Evolutionary conservation across 805 yeast species (phyloP).

Genomic region (Torulaspora franciscae): DNA sequence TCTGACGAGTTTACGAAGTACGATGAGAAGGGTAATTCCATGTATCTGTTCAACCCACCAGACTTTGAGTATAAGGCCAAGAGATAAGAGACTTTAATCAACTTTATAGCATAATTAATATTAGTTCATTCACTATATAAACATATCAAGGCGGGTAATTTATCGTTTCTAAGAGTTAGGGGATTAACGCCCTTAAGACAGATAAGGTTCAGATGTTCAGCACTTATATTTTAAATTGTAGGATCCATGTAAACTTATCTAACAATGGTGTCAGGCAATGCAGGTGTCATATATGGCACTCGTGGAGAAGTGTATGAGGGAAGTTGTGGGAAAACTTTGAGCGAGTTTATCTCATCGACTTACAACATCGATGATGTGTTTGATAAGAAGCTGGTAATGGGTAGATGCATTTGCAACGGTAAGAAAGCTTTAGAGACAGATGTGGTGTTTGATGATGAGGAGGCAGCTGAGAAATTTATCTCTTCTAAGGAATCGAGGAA

Average conservation of each 20-base stretch:
- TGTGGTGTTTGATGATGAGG: constrained; percentile 9
- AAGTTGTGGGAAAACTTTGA: constrained; percentile 2
- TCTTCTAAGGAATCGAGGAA: constrained; percentile 11
- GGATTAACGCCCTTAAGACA: not conserved
- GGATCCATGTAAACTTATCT: not conserved
- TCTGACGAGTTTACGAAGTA: constrained; percentile 53
- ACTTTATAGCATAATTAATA: not conserved
- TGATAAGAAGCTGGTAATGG: constrained; percentile 13
- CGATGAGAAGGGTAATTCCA: constrained; percentile 52
- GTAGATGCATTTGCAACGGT: constrained; percentile 18
- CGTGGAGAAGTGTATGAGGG: constrained; percentile 15
- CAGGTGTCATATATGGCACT: constrained; percentile 14
- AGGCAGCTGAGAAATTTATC: constrained; percentile 10
- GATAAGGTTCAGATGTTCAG: too few relatives aligned
- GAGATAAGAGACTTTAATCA: constrained; percentile 8
- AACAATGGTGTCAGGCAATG: constrained; percentile 5
- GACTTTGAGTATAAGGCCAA: constrained; percentile 44
- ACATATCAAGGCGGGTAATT: too few relatives aligned
- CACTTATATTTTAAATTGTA: too few relatives aligned
- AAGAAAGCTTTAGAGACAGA: constrained; percentile 15
- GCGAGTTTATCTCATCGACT: constrained; percentile 9
- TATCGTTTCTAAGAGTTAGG: not conserved
- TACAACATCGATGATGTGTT: constrained; percentile 12
- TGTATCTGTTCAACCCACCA: constrained; percentile 64
- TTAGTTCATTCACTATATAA: not conserved